Evolutionary conservation across 192 early-diverging fungal genomes (phyloP), one percentile per base, ranked within the genome.

Genomic region (Irineochytrium annulatum): DNA sequence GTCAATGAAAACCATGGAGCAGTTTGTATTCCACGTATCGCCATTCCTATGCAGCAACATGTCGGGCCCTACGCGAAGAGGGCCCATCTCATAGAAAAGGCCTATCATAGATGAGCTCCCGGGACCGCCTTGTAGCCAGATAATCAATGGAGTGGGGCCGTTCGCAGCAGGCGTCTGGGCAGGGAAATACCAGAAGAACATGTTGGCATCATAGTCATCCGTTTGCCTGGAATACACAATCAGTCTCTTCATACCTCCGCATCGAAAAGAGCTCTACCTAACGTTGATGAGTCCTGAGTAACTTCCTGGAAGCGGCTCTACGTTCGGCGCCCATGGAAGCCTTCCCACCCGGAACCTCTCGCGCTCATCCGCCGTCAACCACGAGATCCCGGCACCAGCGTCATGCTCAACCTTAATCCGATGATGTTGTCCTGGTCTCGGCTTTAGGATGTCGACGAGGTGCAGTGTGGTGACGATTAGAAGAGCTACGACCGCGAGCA

Each of bases 51-150:
- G 59, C 35, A 89, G 75, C 32, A 70, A 75, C 44, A 81, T 69
- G 28, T 79, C 74, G 22, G 1, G 19, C 22, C 73, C 72, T 20
- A 91, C 62, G 1, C 74, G 70, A 16, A 89, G 61, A 24, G 91
- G 91, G 0, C 91, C 91, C 74, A 86, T 81, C 64, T 91, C 86
- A 16, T 84, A 77, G 48, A 81, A 84, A 34, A 80, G 62, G 1
- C 91, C 91, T 54, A 92, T 89, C 86, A 90, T 89, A 32, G 84
- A 86, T 63, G 77, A 79, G 20, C 82, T 85, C 14, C 89, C 91
- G 17, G 91, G 91, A 3, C 91, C 91, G 53, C 91, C 91, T 70
- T 92, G 89, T 14, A 91, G 68, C 90, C 90, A 87, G 16, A 92
- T 60, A 24, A 89, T 49, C 44, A 92, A 74, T 3, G 90, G 89